These are phyloP conservation scores for Kuraishia floccosa DNA, from an alignment of 805 yeast genomes.

Conservation along the genomic window DNA sequence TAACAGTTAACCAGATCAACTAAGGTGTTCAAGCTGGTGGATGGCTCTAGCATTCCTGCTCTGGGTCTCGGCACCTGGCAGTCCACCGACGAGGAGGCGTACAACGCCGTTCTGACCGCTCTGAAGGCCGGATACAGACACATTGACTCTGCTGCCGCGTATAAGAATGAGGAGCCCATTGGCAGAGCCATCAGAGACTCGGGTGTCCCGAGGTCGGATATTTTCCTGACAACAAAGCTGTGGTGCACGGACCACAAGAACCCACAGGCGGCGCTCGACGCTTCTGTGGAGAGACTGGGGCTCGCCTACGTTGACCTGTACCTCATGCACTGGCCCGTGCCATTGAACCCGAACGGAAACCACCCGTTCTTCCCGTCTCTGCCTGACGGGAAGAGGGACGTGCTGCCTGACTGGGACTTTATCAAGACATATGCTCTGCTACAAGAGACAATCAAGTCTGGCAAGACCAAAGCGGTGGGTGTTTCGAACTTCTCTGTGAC, in stretches of 20 bases:
- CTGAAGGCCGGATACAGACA: conserved; percentile 61
- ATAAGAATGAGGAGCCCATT: conserved; percentile 55
- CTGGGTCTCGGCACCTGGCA: conserved; percentile 72
- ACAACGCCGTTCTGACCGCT: conserved; percentile 48
- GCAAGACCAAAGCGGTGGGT: conserved; percentile 55
- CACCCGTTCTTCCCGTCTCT: conserved; percentile 14
- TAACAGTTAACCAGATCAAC: conserved; percentile 1
- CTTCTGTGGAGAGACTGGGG: conserved; percentile 50
- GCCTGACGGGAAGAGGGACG: conserved; percentile 16
- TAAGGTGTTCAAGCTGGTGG: conserved; percentile 29
- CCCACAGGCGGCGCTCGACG: conserved; percentile 41
- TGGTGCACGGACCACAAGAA: conserved; percentile 42
- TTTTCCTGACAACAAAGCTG: conserved; percentile 65
- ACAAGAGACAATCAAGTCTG: conserved; percentile 42
- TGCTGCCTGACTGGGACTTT: conserved; percentile 22
- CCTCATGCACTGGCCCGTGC: conserved; percentile 77
- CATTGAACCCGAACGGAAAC: conserved; percentile 26
- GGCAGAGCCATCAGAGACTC: conserved; percentile 45
- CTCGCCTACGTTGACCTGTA: conserved; percentile 71
- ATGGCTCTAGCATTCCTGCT: conserved; percentile 49
- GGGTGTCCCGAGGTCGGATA: conserved; percentile 51
- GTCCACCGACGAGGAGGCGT: conserved; percentile 41
- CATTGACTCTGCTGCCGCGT: conserved; percentile 66
- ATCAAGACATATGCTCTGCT: conserved; percentile 51
- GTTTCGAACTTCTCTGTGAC: conserved; percentile 60